A percentile compares a stretch with the other conserved stretches of the same genome.
Conservation (phyloP, 2,329 filamentous ascomycete species). For the Epicoccum sorghinum region DNA sequence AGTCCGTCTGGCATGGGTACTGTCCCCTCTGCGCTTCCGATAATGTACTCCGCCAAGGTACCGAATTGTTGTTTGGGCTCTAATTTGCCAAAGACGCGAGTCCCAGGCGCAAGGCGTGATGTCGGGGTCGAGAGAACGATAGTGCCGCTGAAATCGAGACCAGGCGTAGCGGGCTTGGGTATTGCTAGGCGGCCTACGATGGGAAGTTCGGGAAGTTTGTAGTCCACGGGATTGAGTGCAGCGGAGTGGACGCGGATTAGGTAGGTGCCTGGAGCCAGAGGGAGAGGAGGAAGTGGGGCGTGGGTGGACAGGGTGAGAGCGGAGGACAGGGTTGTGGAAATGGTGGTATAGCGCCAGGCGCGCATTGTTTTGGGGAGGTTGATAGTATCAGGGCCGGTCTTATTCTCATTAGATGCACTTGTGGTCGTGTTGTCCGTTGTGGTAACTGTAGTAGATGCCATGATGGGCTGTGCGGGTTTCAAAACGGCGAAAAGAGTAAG, state of each 20-base stretch:
- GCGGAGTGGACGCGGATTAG: constrained; percentile 25
- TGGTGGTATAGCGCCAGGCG: constrained; percentile 31
- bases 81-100: constrained; percentile 31
- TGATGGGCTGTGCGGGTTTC: not conserved
- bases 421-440: not conserved
- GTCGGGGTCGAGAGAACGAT: constrained; percentile 15
- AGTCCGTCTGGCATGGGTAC: constrained; percentile 24
- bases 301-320: constrained; percentile 19
- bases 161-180: constrained; percentile 30
- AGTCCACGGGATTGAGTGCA: constrained; percentile 33
- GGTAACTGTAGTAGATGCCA: constrained; percentile 2
- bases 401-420: too few relatives aligned
- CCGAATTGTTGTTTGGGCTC: constrained; percentile 32
- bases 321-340: constrained; percentile 14
- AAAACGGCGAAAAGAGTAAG: not conserved
- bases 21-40: constrained; percentile 25
- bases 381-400: not conserved
- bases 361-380: constrained; percentile 26
- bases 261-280: constrained; percentile 18
- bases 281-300: constrained; percentile 11
- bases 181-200: constrained; percentile 26
- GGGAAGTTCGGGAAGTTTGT: constrained; percentile 29
- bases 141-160: constrained; percentile 27
- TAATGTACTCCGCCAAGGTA: constrained; percentile 27
- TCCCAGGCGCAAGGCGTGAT: constrained; percentile 17